Conservation (phyloP, 768 basidiomycete species). For the Termitomyces sp. region DNA sequence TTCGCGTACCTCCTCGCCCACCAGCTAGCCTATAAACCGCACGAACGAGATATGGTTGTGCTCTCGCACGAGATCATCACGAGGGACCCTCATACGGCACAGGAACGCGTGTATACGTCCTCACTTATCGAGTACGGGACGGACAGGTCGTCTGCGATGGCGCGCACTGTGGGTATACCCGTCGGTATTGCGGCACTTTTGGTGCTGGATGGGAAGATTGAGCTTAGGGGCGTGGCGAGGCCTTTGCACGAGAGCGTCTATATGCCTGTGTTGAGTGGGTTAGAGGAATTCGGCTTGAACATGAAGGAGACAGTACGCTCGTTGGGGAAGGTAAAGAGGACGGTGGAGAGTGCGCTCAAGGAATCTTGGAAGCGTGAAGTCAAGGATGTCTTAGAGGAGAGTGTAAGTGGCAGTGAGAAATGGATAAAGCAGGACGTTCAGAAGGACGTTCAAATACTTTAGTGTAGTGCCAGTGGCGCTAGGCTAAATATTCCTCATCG, state of each 20-base stretch:
- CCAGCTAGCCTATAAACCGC: conserved; percentile 62
- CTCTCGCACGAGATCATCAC: conserved; percentile 81
- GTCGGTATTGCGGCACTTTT: conserved; percentile 78
- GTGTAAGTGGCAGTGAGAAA: not conserved
- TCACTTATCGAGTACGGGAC: conserved; percentile 59
- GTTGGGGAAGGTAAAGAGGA: not conserved
- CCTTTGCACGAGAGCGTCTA: conserved; percentile 65
- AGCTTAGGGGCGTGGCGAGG: conserved; percentile 60
- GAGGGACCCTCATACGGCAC: conserved; percentile 11
- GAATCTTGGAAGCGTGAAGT: not conserved
- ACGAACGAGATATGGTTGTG: conserved; percentile 85
- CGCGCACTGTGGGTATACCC: conserved; percentile 85
- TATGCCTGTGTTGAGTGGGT: conserved; percentile 52
- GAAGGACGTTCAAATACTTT: not conserved
- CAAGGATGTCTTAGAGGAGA: not conserved
- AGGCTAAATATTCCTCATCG: not conserved
- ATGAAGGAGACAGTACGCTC: conserved; percentile 36
- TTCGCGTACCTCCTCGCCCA: conserved; percentile 71
- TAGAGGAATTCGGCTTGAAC: conserved; percentile 52
- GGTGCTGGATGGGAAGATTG: conserved; percentile 59
- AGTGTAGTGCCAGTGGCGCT: not conserved
- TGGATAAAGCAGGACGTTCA: not conserved
- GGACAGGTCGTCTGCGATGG: conserved; percentile 71
- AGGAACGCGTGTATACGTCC: conserved; percentile 62
- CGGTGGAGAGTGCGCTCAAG: conserved; percentile 10